Evolutionary conservation across 2,329 filamentous ascomycete species (phyloP).

Genomic region (Macroventuria anomochaeta): DNA sequence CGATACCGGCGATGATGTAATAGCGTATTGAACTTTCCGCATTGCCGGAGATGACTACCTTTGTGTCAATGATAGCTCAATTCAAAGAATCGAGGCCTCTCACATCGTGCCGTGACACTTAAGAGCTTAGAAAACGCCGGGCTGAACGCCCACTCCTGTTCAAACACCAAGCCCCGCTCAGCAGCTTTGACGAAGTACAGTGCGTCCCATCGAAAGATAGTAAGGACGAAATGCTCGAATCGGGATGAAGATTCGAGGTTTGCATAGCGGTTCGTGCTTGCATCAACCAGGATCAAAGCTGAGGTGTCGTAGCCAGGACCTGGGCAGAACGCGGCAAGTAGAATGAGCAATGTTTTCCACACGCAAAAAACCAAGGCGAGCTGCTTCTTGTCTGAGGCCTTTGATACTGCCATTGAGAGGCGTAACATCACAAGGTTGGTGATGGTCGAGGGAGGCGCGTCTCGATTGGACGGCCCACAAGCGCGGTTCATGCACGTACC

Average conservation of each 20-base stretch:
- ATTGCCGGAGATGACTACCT: constrained; percentile 36
- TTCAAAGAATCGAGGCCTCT: constrained; percentile 25
- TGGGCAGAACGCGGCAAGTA: constrained; percentile 64
- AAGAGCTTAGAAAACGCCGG: constrained; percentile 60
- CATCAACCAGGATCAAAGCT: constrained; percentile 59
- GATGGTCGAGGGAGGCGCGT: constrained; percentile 2
- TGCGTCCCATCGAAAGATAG: constrained; percentile 79
- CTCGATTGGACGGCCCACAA: constrained; percentile 24
- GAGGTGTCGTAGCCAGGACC: constrained; percentile 81
- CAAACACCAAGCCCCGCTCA: constrained; percentile 70
- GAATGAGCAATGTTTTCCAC: constrained; percentile 74
- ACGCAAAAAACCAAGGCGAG: constrained; percentile 56
- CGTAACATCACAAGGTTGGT: constrained; percentile 5
- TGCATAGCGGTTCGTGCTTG: constrained; percentile 26
- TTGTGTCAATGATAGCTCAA: constrained; percentile 41
- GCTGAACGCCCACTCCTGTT: constrained; percentile 88
- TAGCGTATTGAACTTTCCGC: constrained; percentile 20
- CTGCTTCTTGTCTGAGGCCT: constrained; percentile 5
- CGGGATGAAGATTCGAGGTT: constrained; percentile 24
- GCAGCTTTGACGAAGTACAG: constrained; percentile 74
- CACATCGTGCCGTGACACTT: constrained; percentile 51
- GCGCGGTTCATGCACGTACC: constrained; percentile 7
- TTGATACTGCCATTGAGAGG: constrained; percentile 3
- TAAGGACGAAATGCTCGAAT: constrained; percentile 54
- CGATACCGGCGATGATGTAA: constrained; percentile 64